Percentiles rank a stretch among this genome's conserved stretches.
phyloP scores from a whole-genome alignment of 1,284 basidiomycete species.

The Agroathelia rolfsii region DNA sequence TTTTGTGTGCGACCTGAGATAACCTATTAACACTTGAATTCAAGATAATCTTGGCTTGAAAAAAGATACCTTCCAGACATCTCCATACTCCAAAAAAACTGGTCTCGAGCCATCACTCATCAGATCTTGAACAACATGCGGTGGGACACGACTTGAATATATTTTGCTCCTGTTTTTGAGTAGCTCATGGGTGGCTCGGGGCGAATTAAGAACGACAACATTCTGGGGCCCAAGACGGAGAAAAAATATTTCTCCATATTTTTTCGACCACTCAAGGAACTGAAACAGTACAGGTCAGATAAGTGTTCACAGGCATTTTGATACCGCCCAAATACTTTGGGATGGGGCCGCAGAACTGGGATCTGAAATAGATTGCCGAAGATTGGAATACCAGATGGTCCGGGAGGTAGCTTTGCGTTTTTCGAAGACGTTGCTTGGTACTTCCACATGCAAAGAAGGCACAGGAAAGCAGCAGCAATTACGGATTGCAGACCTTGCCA shows the following conservation, averaged over 20 bases:
- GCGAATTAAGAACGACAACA: slow-evolving; percentile 24
- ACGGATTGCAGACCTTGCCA: no score
- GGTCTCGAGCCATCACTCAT: slow-evolving; percentile 20
- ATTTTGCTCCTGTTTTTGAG: slow-evolving; percentile 20
- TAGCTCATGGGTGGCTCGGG: slow-evolving; percentile 22
- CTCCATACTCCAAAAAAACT: slow-evolving; percentile 20
- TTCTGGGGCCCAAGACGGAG: slow-evolving; percentile 19
- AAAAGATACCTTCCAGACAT: slow-evolving; percentile 18
- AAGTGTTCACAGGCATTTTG: no score
- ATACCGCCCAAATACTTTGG: no score
- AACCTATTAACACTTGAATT: no score
- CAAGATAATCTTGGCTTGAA: not conserved
- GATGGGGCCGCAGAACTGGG: slow-evolving; percentile 12
- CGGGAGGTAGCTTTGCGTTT: slow-evolving; percentile 13
- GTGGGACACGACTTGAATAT: slow-evolving; percentile 17
- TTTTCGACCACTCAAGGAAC: slow-evolving; percentile 20
- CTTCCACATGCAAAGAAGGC: no score
- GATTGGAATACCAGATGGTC: slow-evolving; percentile 13
- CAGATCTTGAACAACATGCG: slow-evolving; percentile 22
- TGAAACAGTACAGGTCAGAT: no score
- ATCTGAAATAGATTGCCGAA: slow-evolving; percentile 16
- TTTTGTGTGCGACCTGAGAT: slow-evolving; percentile 15
- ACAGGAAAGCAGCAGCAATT: no score
- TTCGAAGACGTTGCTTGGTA: no score
- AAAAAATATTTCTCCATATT: slow-evolving; percentile 20